Evolutionary conservation across 768 basidiomycete genomes (phyloP).

Genomic region (Saitozyma sp.): DNA sequence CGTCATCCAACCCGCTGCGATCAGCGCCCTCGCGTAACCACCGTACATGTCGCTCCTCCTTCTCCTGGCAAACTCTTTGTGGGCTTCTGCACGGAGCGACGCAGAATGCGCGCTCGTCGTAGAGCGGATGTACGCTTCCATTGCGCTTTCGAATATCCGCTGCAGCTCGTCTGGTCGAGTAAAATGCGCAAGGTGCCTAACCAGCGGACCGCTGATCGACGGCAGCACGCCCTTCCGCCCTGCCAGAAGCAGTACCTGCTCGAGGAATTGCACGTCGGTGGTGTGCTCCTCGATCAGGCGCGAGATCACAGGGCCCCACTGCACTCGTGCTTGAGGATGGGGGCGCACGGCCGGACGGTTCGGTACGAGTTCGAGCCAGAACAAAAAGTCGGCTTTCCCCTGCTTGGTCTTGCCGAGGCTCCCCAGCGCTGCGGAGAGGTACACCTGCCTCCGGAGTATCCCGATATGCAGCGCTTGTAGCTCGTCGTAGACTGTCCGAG

Average conservation of each 20-base stretch:
- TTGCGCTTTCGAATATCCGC: constrained; percentile 12
- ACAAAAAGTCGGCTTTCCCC: constrained; percentile 20
- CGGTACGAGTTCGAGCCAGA: constrained; percentile 38
- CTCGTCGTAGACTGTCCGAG: constrained; percentile 28
- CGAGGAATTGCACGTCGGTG: constrained; percentile 16
- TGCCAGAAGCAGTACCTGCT: constrained; percentile 15
- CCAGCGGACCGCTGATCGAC: constrained; percentile 16
- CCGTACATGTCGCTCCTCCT: constrained; percentile 27
- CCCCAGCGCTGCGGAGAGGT: constrained; percentile 23
- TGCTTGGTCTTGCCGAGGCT: constrained; percentile 4
- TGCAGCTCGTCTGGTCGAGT: constrained; percentile 5
- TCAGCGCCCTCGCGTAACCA: constrained; percentile 16
- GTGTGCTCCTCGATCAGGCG: constrained; percentile 15
- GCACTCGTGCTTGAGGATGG: constrained; percentile 20
- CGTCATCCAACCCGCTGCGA: constrained; percentile 25
- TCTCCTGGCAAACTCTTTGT: constrained; percentile 12
- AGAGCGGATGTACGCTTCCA: constrained; percentile 10
- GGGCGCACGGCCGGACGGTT: constrained; percentile 34
- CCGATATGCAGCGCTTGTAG: constrained; percentile 16
- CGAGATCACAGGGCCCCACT: constrained; percentile 30
- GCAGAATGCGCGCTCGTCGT: constrained; percentile 20
- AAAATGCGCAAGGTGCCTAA: constrained; percentile 23
- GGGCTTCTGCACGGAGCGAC: constrained; percentile 10
- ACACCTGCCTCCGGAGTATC: constrained; percentile 25
- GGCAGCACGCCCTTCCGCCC: constrained; percentile 38